Conservation (phyloP, 495 filamentous ascomycete species). For the Halenospora varia region DNA sequence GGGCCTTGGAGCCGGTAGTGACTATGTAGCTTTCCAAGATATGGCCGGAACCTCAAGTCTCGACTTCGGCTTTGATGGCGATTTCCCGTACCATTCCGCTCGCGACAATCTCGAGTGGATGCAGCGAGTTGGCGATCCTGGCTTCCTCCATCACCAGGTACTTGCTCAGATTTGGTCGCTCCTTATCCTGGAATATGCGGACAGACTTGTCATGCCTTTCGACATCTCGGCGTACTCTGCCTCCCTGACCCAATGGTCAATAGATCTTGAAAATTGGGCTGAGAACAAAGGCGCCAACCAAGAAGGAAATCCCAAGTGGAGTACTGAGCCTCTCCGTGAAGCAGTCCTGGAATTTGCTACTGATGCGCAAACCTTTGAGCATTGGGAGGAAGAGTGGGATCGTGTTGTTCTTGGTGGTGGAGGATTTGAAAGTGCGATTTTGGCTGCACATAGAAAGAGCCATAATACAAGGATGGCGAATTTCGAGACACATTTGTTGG, state of each 20-base stretch:
- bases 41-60: conserved; percentile 89
- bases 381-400: conserved; percentile 72
- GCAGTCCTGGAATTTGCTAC: conserved; percentile 56
- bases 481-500: conserved; percentile 82
- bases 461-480: conserved; percentile 69
- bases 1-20: conserved; percentile 74
- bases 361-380: conserved; percentile 60
- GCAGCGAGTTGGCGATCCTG: conserved; percentile 70
- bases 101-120: conserved; percentile 91
- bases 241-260: conserved; percentile 56
- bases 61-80: conserved; percentile 75
- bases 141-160: conserved; percentile 74
- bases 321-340: conserved; percentile 54
- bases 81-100: conserved; percentile 78
- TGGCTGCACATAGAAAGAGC: conserved; percentile 58
- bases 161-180: conserved; percentile 77
- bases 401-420: conserved; percentile 56
- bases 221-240: conserved; percentile 70
- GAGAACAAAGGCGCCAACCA: conserved; percentile 46
- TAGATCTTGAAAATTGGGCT: conserved; percentile 62
- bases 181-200: conserved; percentile 79
- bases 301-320: conserved; percentile 37
- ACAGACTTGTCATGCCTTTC: conserved; percentile 77
- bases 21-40: conserved; percentile 89
- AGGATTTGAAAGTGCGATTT: conserved; percentile 58